Conservation (phyloP, 2,329 filamentous ascomycete species). For the Botrytis squamosa region DNA sequence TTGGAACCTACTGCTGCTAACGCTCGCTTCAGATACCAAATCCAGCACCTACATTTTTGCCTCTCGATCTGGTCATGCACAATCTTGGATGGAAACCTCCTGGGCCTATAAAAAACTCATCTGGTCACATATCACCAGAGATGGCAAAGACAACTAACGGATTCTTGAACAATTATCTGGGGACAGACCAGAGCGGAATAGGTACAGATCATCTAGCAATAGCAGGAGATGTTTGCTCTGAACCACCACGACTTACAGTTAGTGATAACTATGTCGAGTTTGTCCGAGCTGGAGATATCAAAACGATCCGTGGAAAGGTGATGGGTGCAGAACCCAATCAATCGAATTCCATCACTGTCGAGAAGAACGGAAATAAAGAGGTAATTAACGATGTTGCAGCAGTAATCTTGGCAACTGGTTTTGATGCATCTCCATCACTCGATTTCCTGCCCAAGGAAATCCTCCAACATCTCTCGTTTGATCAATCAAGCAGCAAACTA, state of each 20-base stretch:
- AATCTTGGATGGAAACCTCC: slow-evolving; percentile 63
- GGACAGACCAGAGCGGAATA: slow-evolving; percentile 54
- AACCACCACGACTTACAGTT: slow-evolving; percentile 66
- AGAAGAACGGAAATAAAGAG: slow-evolving; percentile 35
- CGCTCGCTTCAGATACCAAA: slow-evolving; percentile 39
- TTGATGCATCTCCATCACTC: slow-evolving; percentile 62
- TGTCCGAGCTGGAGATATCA: slow-evolving; percentile 63
- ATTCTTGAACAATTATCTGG: slow-evolving; percentile 49
- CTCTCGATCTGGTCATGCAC: slow-evolving; percentile 70
- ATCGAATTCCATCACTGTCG: slow-evolving; percentile 31
- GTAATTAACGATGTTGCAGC: slow-evolving; percentile 58
- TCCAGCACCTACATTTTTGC: slow-evolving; percentile 62
- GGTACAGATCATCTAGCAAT: slow-evolving; percentile 39
- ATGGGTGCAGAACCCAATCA: not conserved
- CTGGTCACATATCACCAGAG: slow-evolving; percentile 62
- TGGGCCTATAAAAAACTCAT: slow-evolving; percentile 58
- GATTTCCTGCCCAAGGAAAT: slow-evolving; percentile 61
- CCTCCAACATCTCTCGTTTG: slow-evolving; percentile 57
- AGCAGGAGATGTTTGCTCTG: slow-evolving; percentile 32
- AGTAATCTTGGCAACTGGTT: slow-evolving; percentile 75
- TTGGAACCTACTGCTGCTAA: slow-evolving; percentile 27
- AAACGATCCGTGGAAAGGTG: slow-evolving; percentile 39
- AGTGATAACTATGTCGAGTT: slow-evolving; percentile 73
- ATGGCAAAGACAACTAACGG: slow-evolving; percentile 54
- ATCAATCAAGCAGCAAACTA: slow-evolving; percentile 46